These are phyloP conservation scores for Roridomyces roridus DNA, from an alignment of 768 basidiomycete species.

Conservation along the genomic window DNA sequence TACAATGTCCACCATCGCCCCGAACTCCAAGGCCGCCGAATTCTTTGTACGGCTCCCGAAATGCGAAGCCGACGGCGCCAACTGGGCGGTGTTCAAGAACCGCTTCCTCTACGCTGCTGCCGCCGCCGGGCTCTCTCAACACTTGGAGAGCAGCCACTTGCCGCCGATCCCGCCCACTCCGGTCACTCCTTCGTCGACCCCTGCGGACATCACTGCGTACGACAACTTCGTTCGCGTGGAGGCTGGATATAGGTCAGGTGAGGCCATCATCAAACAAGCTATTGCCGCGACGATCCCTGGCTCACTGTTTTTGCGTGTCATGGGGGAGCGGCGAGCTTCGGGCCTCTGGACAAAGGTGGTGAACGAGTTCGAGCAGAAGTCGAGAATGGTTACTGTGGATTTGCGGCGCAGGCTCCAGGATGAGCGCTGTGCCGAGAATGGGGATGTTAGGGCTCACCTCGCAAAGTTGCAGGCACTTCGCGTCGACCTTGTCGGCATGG, in stretches of 20 bases:
- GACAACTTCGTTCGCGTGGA: background rate
- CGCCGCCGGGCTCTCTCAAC: background rate
- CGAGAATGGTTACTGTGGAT: slow-evolving; percentile 26
- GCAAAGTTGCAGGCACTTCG: slow-evolving; percentile 13
- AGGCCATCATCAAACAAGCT: slow-evolving; percentile 24
- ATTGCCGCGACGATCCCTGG: slow-evolving; percentile 26
- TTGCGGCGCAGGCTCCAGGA: slow-evolving; percentile 26
- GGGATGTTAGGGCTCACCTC: slow-evolving; percentile 29
- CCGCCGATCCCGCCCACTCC: too few species aligned
- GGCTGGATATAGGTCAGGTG: slow-evolving; percentile 12
- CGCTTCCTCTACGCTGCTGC: slow-evolving; percentile 8
- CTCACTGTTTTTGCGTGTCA: slow-evolving; percentile 25
- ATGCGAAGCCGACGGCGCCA: slow-evolving; percentile 18
- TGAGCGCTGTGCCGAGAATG: slow-evolving; percentile 22
- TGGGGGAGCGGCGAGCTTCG: background rate
- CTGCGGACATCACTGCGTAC: background rate
- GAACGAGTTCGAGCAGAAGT: slow-evolving; percentile 22
- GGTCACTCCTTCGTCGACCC: background rate
- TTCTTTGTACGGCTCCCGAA: slow-evolving; percentile 15
- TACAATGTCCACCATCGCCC: too few species aligned
- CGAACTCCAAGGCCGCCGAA: slow-evolving; percentile 14
- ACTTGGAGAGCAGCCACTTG: background rate
- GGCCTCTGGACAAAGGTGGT: slow-evolving; percentile 24
- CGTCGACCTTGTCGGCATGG: slow-evolving; percentile 25
- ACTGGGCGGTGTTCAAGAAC: slow-evolving; percentile 22